Conservation (phyloP, 2,329 filamentous ascomycete species). For the Penicillium hordei region DNA sequence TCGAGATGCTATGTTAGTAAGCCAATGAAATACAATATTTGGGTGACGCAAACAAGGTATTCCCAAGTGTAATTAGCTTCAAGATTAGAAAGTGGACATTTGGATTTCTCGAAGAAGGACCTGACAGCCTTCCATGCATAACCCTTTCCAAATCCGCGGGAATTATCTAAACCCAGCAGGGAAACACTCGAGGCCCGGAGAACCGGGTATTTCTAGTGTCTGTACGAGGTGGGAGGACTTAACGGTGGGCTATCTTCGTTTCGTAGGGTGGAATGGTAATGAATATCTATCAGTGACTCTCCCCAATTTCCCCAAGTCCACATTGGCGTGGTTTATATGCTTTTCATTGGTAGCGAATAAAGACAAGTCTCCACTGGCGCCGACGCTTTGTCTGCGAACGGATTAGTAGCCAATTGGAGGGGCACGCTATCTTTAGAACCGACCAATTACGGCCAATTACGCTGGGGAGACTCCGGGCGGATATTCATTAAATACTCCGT, state of each 20-base stretch:
- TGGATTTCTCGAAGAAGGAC: conserved; percentile 20
- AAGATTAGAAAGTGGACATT: conserved; percentile 7
- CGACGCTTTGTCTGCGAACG: conserved; percentile 13
- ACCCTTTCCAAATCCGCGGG: conserved; percentile 4
- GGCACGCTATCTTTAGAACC: conserved; percentile 31
- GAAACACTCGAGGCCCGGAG: conserved; percentile 9
- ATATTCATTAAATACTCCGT: conserved; percentile 13
- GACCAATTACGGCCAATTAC: conserved; percentile 14
- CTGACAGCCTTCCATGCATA: conserved; percentile 32
- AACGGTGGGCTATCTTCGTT: neutral
- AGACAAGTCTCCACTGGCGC: conserved; percentile 10
- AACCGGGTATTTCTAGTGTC: neutral
- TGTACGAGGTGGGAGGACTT: neutral
- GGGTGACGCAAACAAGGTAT: conserved; percentile 8
- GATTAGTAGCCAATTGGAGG: conserved; percentile 13
- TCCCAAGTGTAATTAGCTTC: neutral
- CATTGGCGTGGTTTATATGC: conserved; percentile 1
- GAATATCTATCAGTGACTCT: conserved; percentile 10
- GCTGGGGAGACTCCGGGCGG: conserved; percentile 11
- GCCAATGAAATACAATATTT: neutral
- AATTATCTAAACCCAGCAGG: conserved; percentile 10
- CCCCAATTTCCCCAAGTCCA: conserved; percentile 17
- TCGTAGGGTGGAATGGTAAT: conserved; percentile 5
- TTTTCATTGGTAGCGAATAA: conserved; percentile 20
- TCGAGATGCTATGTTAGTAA: neutral